Percentiles rank a stretch among this genome's conserved stretches.
phyloP scores from a whole-genome alignment of 306 rosid species.

The Betula pendula region DNA sequence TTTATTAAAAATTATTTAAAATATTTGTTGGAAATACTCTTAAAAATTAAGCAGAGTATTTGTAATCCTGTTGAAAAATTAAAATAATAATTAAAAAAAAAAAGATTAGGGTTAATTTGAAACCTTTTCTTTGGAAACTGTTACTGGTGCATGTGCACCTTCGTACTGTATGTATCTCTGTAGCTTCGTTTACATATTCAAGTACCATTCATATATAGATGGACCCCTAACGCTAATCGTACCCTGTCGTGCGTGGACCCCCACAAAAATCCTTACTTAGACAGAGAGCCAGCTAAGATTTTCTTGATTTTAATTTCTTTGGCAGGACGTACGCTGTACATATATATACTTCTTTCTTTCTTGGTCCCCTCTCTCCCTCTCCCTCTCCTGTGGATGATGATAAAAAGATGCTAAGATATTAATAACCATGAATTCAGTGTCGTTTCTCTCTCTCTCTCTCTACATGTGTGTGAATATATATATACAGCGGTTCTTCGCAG shows the following conservation, averaged over 20 bases:
- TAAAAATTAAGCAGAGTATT: too few species aligned
- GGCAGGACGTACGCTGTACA: slow-evolving; percentile 28
- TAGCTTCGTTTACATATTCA: neutral
- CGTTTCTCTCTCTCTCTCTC: too few species aligned
- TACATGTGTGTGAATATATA: too few species aligned
- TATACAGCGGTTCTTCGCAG: too few species aligned
- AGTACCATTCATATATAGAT: neutral
- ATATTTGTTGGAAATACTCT: too few species aligned
- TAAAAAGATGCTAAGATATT: slow-evolving; percentile 39
- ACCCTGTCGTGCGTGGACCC: slow-evolving; percentile 37
- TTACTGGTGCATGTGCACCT: too few species aligned
- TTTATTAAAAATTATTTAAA: too few species aligned
- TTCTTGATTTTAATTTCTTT: slow-evolving; percentile 40
- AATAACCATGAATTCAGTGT: slow-evolving; percentile 66
- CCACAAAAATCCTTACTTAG: slow-evolving; percentile 26
- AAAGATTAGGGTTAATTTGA: too few species aligned
- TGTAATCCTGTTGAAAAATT: too few species aligned
- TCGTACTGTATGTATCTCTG: too few species aligned
- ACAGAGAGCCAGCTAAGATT: slow-evolving; percentile 54
- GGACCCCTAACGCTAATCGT: neutral
- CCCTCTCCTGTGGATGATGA: slow-evolving; percentile 30
- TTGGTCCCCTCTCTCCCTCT: slow-evolving; percentile 44
- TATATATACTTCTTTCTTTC: neutral
- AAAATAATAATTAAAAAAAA: too few species aligned
- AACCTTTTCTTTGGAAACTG: too few species aligned